These are phyloP conservation scores for Ceratobasidium sp. DNA, from an alignment of 1,284 basidiomycete genomes.

Conservation along the genomic window DNA sequence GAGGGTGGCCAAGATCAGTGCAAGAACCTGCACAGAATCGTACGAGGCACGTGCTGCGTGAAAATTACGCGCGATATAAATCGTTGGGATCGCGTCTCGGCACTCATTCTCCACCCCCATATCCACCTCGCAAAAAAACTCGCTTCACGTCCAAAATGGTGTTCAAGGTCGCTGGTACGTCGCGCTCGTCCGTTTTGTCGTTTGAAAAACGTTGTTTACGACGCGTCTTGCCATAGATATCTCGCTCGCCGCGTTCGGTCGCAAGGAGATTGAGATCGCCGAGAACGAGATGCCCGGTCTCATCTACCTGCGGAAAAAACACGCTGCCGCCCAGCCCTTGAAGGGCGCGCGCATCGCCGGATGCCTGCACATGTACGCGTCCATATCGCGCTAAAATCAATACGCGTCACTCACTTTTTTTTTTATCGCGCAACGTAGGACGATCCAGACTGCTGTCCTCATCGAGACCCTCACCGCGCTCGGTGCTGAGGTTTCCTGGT, in stretches of 20 bases:
- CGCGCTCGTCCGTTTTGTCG: neutral
- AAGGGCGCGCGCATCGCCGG: slow-evolving; percentile 96
- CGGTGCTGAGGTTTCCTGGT: slow-evolving; percentile 98
- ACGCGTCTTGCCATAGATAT: slow-evolving; percentile 65
- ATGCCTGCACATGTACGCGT: slow-evolving; percentile 89
- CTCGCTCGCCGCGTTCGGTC: slow-evolving; percentile 95
- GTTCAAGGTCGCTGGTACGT: slow-evolving; percentile 81
- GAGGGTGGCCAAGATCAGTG: slow-evolving; percentile 28
- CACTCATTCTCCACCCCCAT: slow-evolving; percentile 49
- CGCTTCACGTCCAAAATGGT: slow-evolving; percentile 63
- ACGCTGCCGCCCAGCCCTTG: slow-evolving; percentile 83
- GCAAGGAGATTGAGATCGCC: slow-evolving; percentile 98
- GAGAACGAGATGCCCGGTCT: slow-evolving; percentile 96
- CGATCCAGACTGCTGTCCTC: slow-evolving; percentile 95
- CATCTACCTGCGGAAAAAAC: slow-evolving; percentile 89
- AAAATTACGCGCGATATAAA: slow-evolving; percentile 52
- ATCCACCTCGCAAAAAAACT: slow-evolving; percentile 41
- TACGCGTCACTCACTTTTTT: slow-evolving; percentile 23
- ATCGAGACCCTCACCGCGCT: slow-evolving; percentile 95
- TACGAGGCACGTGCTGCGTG: slow-evolving; percentile 46
- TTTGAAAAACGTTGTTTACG: slow-evolving; percentile 3
- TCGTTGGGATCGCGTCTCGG: slow-evolving; percentile 49
- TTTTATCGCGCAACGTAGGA: slow-evolving; percentile 60
- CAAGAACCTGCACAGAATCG: slow-evolving; percentile 30
- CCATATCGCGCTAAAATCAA: neutral